Evolutionary conservation across 768 basidiomycete species (phyloP), one percentile per base, ranked within the genome.

Genomic region (Mycena rebaudengoi): DNA sequence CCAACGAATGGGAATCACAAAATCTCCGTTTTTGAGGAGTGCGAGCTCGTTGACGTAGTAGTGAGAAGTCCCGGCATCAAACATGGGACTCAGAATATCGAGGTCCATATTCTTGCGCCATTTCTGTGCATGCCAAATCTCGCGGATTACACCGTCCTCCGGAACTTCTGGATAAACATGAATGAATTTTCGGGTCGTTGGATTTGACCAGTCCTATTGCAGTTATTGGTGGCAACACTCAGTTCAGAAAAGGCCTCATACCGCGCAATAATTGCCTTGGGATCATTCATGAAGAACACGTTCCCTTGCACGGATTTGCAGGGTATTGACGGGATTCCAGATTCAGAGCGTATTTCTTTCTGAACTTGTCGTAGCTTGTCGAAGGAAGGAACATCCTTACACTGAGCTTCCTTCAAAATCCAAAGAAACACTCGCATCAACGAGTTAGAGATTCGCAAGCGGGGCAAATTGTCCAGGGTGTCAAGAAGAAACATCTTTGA

Each of bases 401-500:
- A 50, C 1, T 53, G 23, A 4, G 35, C 37, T 35, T 55, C 52
- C 8, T 51, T 50, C 51, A 62, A 29, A 12, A 62, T 41, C 61
- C 61, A 62, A 1, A 62, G 30, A 16, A 62, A 45, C 1, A 56
- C 62, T 7, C 48, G 53, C 62, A 63, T 63, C 5, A 57, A 26
- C 2, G 62, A 63, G 18, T 43, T 51, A 2, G 54, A 63, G 11
- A 63, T 26, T 7, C 62, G 53, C 5, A 63, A 21, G 11, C 54
- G 44, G 3, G 54, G 62, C 21, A 63, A 49, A 35, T 63, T 63
- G 25, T 56, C 62, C 18, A 63, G 35, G 25, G 44, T 50, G 21
- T 63, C 62, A 18, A 63, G 62, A 0, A 63, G 21, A 20, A 63
- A 63, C 62, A 58, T 63, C 62, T 63, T n/a, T n/a, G n/a, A 23